Base-by-base conservation (phyloP, 2,329 filamentous ascomycete species). In the Verticillium longisporum region DNA sequence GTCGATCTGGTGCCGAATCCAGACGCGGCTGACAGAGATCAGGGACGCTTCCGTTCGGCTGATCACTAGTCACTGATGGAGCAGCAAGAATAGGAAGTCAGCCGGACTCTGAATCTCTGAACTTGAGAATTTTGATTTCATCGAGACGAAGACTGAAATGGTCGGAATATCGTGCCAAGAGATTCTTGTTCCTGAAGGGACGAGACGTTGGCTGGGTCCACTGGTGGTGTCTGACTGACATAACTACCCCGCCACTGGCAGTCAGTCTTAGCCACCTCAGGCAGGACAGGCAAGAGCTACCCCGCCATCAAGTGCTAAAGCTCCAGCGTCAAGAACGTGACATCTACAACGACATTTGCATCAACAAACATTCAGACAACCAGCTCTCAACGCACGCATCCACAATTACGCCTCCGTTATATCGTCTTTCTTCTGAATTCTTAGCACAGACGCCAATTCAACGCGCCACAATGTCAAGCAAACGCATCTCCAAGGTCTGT, bases 401-500 rank as follows among this genome's bases (percentile, higher is more conserved):
- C 34, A 10, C 34, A 10, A 36, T 13, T 2, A 36, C 34, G 13
- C 9, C 34, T 9, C 34, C 34, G 7, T 36, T 4, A 36, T 36
- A 31, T 31, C 26, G 3, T 13, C 34, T 36, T 36, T 36, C 10
- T 36, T 36, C 34, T 36, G 38, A 7, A 45, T 18, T n/a, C 6
- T 2, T 15, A 4, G 13, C 13, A 14, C 13, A 2, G 13, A 13
- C 37, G 37, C 14, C 37, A 14, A 6, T 4, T 31, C 26, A 31
- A 6, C 38, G 18, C 38, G 18, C 9, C 45, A 33, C 31, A 13
- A 55, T 55, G 54, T 32, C 54, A n/a, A 72, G 70, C 65, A 80
- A 79, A 65, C 77, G 78, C 68, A 78, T 80, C 71, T 67, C 71
- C 64, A 80, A 80, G 72, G 78, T 75, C 67, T 53, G 54, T 59